Conservation (phyloP, 495 filamentous ascomycete species). For the Aspergillus biplanus region DNA sequence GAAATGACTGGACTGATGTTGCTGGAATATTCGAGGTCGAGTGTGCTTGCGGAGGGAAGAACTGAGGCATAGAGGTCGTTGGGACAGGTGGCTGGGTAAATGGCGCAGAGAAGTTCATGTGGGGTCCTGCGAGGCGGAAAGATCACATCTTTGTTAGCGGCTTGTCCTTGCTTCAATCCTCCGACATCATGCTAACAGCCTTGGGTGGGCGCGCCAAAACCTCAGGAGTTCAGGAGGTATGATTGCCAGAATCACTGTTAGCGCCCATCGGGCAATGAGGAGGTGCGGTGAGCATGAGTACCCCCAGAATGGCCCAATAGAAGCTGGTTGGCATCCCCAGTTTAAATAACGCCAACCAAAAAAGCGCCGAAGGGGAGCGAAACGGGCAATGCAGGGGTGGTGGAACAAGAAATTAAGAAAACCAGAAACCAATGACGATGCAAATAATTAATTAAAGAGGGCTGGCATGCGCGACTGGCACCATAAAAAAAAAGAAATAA, state of each 20-base stretch:
- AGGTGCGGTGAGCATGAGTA: neutral
- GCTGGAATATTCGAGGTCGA: slow-evolving; percentile 36
- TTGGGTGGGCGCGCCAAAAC: slow-evolving; percentile 1
- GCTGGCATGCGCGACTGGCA: slow-evolving; percentile 5
- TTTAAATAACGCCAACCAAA: neutral
- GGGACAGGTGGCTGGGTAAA: slow-evolving; percentile 45
- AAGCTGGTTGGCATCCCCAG: neutral
- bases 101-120: slow-evolving; percentile 47
- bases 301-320: neutral
- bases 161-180: slow-evolving; percentile 21
- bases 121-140: slow-evolving; percentile 35
- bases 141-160: slow-evolving; percentile 28
- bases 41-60: slow-evolving; percentile 37
- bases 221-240: neutral
- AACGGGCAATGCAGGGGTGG: neutral
- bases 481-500: slow-evolving; percentile 22
- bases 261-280: neutral
- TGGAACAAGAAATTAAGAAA: slow-evolving; percentile 13
- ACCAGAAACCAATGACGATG: neutral
- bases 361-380: slow-evolving; percentile 2
- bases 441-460: slow-evolving; percentile 2
- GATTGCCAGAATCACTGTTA: neutral
- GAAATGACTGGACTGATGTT: slow-evolving; percentile 40
- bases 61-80: slow-evolving; percentile 40
- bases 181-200: neutral